Conservation (phyloP, 495 filamentous ascomycete genomes). For the Penicillium silybi region DNA sequence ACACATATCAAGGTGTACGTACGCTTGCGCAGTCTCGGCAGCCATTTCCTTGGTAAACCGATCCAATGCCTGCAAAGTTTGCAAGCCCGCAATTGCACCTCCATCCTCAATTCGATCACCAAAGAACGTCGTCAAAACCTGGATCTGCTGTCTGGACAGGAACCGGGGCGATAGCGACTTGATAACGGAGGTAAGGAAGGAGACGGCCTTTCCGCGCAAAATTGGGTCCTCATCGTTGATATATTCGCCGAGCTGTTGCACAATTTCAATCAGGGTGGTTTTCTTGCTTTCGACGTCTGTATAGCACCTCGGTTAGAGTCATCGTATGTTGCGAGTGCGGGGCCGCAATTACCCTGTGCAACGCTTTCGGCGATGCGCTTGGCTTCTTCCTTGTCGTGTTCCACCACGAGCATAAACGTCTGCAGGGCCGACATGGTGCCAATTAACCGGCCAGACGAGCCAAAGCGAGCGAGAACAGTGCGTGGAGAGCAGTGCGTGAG, state of each 20-base stretch:
- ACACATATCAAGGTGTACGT: constrained; percentile 18
- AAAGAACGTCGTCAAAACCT: constrained; percentile 56
- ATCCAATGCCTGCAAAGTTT: constrained; percentile 43
- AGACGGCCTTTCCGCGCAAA: constrained; percentile 61
- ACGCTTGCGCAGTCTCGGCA: constrained; percentile 47
- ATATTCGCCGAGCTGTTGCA: constrained; percentile 66
- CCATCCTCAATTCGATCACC: constrained; percentile 61
- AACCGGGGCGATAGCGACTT: constrained; percentile 52
- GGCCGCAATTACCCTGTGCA: constrained; percentile 47
- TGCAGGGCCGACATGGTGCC: constrained; percentile 58
- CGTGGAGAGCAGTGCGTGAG: constrained; percentile 4
- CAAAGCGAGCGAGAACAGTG: constrained; percentile 8
- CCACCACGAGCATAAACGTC: constrained; percentile 61
- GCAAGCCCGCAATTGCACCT: constrained; percentile 47
- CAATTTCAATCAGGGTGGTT: constrained; percentile 60
- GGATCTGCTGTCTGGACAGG: constrained; percentile 64
- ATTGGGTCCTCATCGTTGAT: constrained; percentile 66
- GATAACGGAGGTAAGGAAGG: constrained; percentile 65
- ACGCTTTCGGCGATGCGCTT: constrained; percentile 52
- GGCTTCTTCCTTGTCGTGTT: constrained; percentile 60
- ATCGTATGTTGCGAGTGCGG: constrained; percentile 15
- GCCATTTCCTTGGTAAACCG: constrained; percentile 49
- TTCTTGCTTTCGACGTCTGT: constrained; percentile 61
- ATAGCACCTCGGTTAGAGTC: constrained; percentile 12
- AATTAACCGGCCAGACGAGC: constrained; percentile 16